phyloP scores from a whole-genome alignment of 148 eudicot species.

The Chenopodium suecicum region DNA sequence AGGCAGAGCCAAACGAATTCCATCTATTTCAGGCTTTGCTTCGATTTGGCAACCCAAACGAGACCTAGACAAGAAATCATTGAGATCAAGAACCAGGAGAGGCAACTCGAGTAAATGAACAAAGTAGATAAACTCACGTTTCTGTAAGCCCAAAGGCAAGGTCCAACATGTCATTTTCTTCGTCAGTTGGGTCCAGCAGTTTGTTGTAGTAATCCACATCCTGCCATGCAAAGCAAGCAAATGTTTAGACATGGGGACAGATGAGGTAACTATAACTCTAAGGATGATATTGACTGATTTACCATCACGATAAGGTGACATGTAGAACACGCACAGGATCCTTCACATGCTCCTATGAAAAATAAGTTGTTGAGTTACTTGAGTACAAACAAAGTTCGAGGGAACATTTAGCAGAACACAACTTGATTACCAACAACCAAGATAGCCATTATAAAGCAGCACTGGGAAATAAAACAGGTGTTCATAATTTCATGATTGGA shows the following conservation, averaged over 20 bases:
- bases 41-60: slow-evolving; percentile 91
- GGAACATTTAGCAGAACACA: not conserved
- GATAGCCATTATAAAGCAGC: not conserved
- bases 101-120: not conserved
- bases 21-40: slow-evolving; percentile 82
- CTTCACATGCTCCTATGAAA: slow-evolving; percentile 91
- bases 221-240: slow-evolving; percentile 35
- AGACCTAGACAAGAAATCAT: slow-evolving; percentile 51
- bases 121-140: slow-evolving; percentile 47
- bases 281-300: slow-evolving; percentile 15
- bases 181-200: slow-evolving; percentile 84
- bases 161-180: slow-evolving; percentile 95
- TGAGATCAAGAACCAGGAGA: not conserved
- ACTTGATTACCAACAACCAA: not conserved
- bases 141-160: slow-evolving; percentile 92
- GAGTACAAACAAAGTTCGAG: not conserved
- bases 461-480: not conserved
- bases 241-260: not conserved
- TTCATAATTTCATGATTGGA: not conserved
- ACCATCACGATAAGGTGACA: slow-evolving; percentile 94
- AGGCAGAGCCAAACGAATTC: slow-evolving; percentile 81
- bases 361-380: slow-evolving; percentile 17
- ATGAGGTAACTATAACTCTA: not conserved
- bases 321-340: slow-evolving; percentile 95
- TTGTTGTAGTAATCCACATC: slow-evolving; percentile 79